phyloP scores from a whole-genome alignment of 495 filamentous ascomycete species.

The Neurospora cerealis region DNA sequence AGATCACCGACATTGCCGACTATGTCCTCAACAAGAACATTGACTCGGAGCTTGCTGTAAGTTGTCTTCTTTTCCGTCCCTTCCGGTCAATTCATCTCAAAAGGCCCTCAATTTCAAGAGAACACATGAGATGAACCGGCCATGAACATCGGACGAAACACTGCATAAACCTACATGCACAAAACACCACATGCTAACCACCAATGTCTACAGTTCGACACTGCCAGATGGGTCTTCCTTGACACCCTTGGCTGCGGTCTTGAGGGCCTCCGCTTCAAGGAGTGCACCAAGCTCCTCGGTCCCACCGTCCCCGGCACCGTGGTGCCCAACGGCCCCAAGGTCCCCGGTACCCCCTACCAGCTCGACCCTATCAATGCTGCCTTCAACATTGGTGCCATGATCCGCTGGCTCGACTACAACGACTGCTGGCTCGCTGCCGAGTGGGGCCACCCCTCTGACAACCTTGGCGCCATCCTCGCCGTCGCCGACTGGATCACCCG shows the following conservation, averaged over 20 bases:
- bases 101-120: neutral
- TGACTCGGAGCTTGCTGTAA: constrained; percentile 83
- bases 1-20: constrained; percentile 86
- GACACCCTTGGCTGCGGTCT: constrained; percentile 96
- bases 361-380: constrained; percentile 92
- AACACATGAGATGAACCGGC: neutral
- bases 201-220: constrained; percentile 64
- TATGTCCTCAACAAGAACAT: constrained; percentile 91
- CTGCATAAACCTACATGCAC: neutral
- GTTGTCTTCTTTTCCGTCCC: constrained; percentile 17
- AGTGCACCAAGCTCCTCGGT: constrained; percentile 91
- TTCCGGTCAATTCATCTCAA: neutral
- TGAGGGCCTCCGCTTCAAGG: constrained; percentile 89
- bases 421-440: constrained; percentile 99
- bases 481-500: constrained; percentile 96
- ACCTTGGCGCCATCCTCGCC: constrained; percentile 88
- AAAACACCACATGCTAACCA: constrained; percentile 10
- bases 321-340: constrained; percentile 86
- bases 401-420: constrained; percentile 98
- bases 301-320: constrained; percentile 83
- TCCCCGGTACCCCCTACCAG: constrained; percentile 87
- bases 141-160: neutral
- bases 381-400: constrained; percentile 98
- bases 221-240: constrained; percentile 78
- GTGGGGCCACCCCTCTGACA: constrained; percentile 97